A percentile compares a stretch with the other conserved stretches of the same genome.
Conservation (phyloP, 768 basidiomycete genomes). For the Boletus huronensis region DNA sequence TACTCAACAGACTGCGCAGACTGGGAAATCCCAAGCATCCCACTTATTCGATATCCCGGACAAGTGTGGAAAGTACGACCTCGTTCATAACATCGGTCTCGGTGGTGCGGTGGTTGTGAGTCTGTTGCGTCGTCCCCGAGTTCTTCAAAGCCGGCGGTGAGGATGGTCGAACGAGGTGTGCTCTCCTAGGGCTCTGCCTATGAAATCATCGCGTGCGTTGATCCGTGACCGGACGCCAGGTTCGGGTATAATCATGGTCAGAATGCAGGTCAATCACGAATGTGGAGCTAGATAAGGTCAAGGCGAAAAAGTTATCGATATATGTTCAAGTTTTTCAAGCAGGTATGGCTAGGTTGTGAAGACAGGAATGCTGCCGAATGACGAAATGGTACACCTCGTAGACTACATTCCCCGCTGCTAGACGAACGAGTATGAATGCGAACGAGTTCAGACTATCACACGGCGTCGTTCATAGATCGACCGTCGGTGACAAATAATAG, state of each 20-base stretch:
- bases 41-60: slow-evolving; percentile 59
- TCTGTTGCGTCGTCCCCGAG: slow-evolving; percentile 67
- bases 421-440: background rate
- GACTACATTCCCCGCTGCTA: background rate
- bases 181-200: background rate
- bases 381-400: background rate
- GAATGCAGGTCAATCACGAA: slow-evolving; percentile 59
- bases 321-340: slow-evolving; percentile 32
- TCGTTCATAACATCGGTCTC: slow-evolving; percentile 79
- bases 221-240: slow-evolving; percentile 32
- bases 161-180: slow-evolving; percentile 62
- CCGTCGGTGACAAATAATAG: background rate
- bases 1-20: slow-evolving; percentile 35
- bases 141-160: slow-evolving; percentile 60
- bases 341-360: slow-evolving; percentile 36
- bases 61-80: slow-evolving; percentile 68
- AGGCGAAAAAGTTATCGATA: slow-evolving; percentile 56
- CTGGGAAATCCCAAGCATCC: slow-evolving; percentile 74
- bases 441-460: background rate
- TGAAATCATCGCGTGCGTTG: background rate
- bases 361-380: background rate
- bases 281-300: slow-evolving; percentile 69
- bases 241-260: slow-evolving; percentile 77
- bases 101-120: slow-evolving; percentile 78
- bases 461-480: background rate